Conservation (phyloP, 257 asterid species). For the Przewalskia tangutica region DNA sequence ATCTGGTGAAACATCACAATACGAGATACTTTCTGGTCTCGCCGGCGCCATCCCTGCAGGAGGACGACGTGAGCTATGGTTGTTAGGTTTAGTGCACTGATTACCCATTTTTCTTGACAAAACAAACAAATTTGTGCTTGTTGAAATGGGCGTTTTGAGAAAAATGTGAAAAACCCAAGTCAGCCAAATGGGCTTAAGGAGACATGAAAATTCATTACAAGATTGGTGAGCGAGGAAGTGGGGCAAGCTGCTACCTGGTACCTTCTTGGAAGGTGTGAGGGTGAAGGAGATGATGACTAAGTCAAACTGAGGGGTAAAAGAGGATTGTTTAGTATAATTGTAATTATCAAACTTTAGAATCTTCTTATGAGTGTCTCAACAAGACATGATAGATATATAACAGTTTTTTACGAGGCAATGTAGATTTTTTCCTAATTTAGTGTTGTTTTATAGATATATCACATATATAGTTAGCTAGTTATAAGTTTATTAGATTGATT, state of each 20-base stretch:
- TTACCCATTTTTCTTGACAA: constrained; percentile 41
- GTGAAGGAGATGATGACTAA: not conserved
- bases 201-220: not conserved
- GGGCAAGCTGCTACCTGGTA: not conserved
- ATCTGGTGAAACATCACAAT: constrained; percentile 20
- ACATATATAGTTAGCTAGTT: no score
- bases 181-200: not conserved
- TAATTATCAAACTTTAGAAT: not conserved
- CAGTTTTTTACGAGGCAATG: no score
- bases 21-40: not conserved
- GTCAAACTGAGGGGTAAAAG: not conserved
- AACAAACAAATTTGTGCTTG: not conserved
- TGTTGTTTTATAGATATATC: no score
- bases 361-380: not conserved
- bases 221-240: not conserved
- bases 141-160: not conserved
- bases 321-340: not conserved
- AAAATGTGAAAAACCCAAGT: not conserved
- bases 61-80: constrained; percentile 9
- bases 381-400: not conserved
- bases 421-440: no score
- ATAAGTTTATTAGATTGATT: no score
- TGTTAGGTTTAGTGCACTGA: constrained; percentile 30
- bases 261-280: not conserved
- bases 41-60: no score